A percentile compares a stretch with the other conserved stretches of the same genome.
phyloP scores from a whole-genome alignment of 75 land plant species.

The Chamaecyparis obtusa region DNA sequence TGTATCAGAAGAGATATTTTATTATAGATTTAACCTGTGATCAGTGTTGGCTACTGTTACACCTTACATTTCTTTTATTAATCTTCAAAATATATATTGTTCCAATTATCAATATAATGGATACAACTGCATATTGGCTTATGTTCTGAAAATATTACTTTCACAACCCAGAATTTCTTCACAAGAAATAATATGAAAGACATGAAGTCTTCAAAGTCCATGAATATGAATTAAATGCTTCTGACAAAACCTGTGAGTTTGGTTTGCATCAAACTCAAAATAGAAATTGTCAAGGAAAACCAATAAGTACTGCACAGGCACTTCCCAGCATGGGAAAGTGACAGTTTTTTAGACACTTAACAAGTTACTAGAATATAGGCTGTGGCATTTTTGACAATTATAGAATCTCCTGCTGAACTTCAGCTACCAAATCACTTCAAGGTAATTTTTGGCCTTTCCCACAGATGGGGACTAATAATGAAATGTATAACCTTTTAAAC shows the following conservation, averaged over 20 bases:
- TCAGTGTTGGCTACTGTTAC: neutral
- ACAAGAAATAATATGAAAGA: too few relatives aligned
- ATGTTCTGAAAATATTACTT: neutral
- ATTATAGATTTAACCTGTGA: too few relatives aligned
- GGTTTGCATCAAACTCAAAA: too few relatives aligned
- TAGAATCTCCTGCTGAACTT: neutral
- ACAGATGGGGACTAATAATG: neutral
- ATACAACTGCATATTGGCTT: neutral
- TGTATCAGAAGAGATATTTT: neutral
- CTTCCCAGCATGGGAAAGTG: neutral
- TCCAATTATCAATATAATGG: neutral
- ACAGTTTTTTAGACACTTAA: neutral
- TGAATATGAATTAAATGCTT: too few relatives aligned
- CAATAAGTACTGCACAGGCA: too few relatives aligned
- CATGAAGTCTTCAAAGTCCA: too few relatives aligned
- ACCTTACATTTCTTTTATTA: neutral
- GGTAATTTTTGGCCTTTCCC: neutral
- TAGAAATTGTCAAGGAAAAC: too few relatives aligned
- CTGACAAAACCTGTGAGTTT: too few relatives aligned
- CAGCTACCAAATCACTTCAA: neutral
- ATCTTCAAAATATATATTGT: neutral
- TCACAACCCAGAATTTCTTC: neutral
- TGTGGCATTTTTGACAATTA: neutral
- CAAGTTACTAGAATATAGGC: neutral
- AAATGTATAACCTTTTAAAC: neutral